Conservation (phyloP, 768 basidiomycete species). For the Trametes meyenii region DNA sequence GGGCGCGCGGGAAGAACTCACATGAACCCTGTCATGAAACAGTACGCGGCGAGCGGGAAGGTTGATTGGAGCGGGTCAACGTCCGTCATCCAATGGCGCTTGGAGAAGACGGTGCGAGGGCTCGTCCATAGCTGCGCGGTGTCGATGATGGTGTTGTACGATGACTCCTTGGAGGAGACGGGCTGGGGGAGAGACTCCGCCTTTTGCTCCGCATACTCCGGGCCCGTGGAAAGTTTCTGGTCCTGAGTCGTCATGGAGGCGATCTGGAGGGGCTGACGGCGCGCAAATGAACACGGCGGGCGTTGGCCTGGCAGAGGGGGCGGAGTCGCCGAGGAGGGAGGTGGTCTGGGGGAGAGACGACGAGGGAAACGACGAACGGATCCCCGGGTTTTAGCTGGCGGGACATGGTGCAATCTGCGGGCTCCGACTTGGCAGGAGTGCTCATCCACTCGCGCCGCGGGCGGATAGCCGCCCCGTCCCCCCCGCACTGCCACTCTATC, state of each 20-base stretch:
- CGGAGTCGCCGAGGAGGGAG: not conserved
- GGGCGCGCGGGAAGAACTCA: slow-evolving; percentile 38
- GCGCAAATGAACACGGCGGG: not conserved
- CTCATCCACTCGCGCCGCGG: not conserved
- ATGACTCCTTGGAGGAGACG: slow-evolving; percentile 19
- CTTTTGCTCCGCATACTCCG: slow-evolving; percentile 24
- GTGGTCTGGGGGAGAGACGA: slow-evolving; percentile 4
- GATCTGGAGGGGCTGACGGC: not conserved
- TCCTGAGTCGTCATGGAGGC: slow-evolving; percentile 9
- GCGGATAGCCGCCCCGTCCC: slow-evolving; percentile 11
- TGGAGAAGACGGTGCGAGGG: slow-evolving; percentile 28
- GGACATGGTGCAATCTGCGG: slow-evolving; percentile 15
- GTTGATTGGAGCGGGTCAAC: slow-evolving; percentile 56
- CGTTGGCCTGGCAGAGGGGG: not conserved
- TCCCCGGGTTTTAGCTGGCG: slow-evolving; percentile 6
- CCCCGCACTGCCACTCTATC: slow-evolving; percentile 22
- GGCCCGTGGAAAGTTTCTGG: slow-evolving; percentile 15
- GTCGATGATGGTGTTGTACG: slow-evolving; percentile 21
- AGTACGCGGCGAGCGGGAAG: slow-evolving; percentile 62
- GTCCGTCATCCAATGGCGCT: slow-evolving; percentile 38
- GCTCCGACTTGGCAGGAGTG: slow-evolving; percentile 16
- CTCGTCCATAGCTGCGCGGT: slow-evolving; percentile 28
- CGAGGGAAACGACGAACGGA: not conserved
- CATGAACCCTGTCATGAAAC: slow-evolving; percentile 84
- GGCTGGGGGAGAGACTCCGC: slow-evolving; percentile 22